Base-by-base conservation (phyloP, 345 rosid species). In the Brassica juncea region DNA sequence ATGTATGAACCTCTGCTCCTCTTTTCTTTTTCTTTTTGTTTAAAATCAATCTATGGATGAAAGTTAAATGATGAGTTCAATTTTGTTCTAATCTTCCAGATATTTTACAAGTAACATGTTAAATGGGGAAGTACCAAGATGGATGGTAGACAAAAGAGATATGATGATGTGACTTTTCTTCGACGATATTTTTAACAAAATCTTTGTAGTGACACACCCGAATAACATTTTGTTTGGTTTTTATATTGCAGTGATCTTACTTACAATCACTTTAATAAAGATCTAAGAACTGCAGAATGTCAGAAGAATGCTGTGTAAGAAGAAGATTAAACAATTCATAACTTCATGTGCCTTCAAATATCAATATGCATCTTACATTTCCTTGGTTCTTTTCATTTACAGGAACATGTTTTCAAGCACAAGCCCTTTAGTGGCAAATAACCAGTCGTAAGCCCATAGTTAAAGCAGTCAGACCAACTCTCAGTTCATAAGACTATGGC, bases 231-330 rank as follows among this genome's bases (percentile, higher is more conserved):
- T 62, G 7, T 37, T 61, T 80, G 47, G 35, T 54, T 37, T 62
- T 57, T 49, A 12, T 15, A 23, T 66, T 83, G 82, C 91, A 90
- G 97, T 44, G 93, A 92, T 86, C 85, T 92, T 49, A 77, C 94
- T 21, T 90, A 87, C 80, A 92, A 92, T 77, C 82, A 92, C 77
- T 90, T 92, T 69, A 60, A 86, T 19, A 57, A 2, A 11, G 31
- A 68, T 72, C 70, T 73, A 76, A 86, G 61, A 34, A 37, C 77
- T 79, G 5, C 75, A 71, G 5, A 52, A 30, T 64, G 85, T 82
- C 86, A 88, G 55, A 57, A 0, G 28, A 84, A 74, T 10, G 81
- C 66, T 72, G 72, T 70, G 93, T 89, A 63, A 79, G 88, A 79
- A 71, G 8, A 71, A 63, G 12, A 57, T 61, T 67, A 42, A 30